Conservation (phyloP, 345 rosid species). For the Populus alba region DNA sequence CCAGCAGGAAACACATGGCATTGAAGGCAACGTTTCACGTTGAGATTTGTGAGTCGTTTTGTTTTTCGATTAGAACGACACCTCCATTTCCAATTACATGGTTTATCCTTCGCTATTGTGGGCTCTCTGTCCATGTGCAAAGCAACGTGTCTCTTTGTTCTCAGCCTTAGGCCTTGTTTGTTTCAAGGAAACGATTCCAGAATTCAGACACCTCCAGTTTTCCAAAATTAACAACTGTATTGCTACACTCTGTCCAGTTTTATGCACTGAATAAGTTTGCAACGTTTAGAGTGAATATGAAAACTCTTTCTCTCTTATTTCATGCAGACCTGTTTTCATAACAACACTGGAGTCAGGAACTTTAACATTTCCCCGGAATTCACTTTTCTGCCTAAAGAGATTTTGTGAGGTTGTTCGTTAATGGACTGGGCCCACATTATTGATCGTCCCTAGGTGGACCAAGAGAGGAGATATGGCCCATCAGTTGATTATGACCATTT, state of each 20-base stretch:
- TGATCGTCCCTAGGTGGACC: slow-evolving; percentile 27
- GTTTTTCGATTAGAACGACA: background rate
- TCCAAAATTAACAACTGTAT: too few relatives aligned
- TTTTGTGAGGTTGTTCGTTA: slow-evolving; percentile 8
- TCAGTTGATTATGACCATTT: slow-evolving; percentile 22
- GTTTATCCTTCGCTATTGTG: background rate
- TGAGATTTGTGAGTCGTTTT: background rate
- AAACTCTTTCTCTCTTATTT: background rate
- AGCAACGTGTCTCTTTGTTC: too few relatives aligned
- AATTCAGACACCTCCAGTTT: too few relatives aligned
- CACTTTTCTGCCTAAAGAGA: too few relatives aligned
- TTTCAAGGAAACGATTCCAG: too few relatives aligned
- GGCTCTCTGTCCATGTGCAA: slow-evolving; percentile 47
- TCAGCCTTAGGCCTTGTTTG: too few relatives aligned
- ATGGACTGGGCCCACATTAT: slow-evolving; percentile 34
- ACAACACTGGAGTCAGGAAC: slow-evolving; percentile 14
- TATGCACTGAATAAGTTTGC: too few relatives aligned
- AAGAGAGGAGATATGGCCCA: slow-evolving; percentile 24
- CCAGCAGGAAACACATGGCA: background rate
- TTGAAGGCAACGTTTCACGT: background rate
- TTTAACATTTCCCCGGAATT: too few relatives aligned
- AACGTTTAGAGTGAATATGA: too few relatives aligned
- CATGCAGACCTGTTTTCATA: slow-evolving; percentile 11
- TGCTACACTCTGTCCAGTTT: too few relatives aligned
- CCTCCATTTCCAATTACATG: background rate